Conservation (phyloP, 2,329 filamentous ascomycete species). For the Hymenoscyphus occultus region DNA sequence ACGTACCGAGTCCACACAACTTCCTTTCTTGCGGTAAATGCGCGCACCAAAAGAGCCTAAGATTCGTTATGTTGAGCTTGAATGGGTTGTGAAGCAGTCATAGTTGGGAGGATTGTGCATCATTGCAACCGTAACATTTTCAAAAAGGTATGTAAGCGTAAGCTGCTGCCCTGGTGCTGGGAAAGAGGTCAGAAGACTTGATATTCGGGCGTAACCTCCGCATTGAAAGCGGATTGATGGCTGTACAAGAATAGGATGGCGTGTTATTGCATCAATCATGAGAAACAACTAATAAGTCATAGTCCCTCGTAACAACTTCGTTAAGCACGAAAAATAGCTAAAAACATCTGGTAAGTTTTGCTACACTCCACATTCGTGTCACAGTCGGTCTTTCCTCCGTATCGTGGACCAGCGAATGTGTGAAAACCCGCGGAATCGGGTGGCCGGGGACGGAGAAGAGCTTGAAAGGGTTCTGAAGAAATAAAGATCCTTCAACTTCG, state of each 20-base stretch:
- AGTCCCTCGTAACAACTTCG: not conserved
- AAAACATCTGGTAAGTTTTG: not conserved
- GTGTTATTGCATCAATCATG: not conserved
- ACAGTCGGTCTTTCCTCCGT: not conserved
- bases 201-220: not conserved
- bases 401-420: not conserved
- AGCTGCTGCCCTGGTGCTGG: slow-evolving; percentile 1
- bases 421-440: slow-evolving; percentile 25
- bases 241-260: slow-evolving; percentile 1
- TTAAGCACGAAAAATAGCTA: not conserved
- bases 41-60: not conserved
- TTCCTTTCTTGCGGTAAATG: not conserved
- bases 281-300: not conserved
- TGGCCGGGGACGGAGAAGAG: slow-evolving; percentile 13
- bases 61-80: not conserved
- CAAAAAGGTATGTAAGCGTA: slow-evolving; percentile 6
- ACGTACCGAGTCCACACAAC: not conserved
- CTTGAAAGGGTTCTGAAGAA: slow-evolving; percentile 21
- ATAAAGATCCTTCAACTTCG: not conserved
- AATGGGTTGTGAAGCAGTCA: slow-evolving; percentile 4
- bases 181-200: slow-evolving; percentile 5
- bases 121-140: slow-evolving; percentile 4
- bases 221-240: not conserved
- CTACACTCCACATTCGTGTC: slow-evolving; percentile 1
- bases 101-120: slow-evolving; percentile 1